A percentile compares a stretch with the other conserved stretches of the same genome.
Conservation (phyloP, 768 basidiomycete genomes). For the Rhodotorula diobovata region DNA sequence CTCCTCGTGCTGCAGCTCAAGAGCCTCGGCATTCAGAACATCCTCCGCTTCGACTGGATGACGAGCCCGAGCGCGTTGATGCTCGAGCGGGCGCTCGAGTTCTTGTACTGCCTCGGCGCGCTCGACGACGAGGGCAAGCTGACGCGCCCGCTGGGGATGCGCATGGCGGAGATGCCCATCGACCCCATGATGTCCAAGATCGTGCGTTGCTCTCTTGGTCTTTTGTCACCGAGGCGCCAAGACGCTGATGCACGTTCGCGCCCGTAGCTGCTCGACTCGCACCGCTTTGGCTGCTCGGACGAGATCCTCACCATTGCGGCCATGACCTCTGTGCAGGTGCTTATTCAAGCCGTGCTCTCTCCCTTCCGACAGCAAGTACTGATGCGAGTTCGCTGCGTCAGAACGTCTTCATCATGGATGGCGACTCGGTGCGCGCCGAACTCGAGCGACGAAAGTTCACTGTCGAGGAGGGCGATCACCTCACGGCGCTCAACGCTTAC, state of each 20-base stretch:
- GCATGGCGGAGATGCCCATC: constrained; percentile 88
- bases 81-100: constrained; percentile 78
- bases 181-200: constrained; percentile 92
- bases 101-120: constrained; percentile 73
- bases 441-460: constrained; percentile 93
- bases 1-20: constrained; percentile 90
- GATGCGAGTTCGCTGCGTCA: constrained; percentile 44
- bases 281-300: constrained; percentile 81
- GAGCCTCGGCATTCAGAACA: constrained; percentile 86
- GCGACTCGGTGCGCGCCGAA: constrained; percentile 79
- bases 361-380: neutral
- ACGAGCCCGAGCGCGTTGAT: constrained; percentile 79
- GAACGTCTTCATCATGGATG: constrained; percentile 87
- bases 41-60: constrained; percentile 95
- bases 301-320: constrained; percentile 94
- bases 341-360: neutral
- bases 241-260: neutral
- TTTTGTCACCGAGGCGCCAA: too few species aligned
- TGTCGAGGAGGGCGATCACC: constrained; percentile 96
- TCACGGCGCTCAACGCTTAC: constrained; percentile 89
- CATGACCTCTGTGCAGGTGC: constrained; percentile 84
- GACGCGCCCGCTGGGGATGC: constrained; percentile 69
- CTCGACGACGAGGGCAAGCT: constrained; percentile 65
- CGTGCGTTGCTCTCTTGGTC: constrained; percentile 55
- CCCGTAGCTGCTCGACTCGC: constrained; percentile 73